phyloP scores from a whole-genome alignment of 2,329 filamentous ascomycete genomes.

The Raffaelea albimanens region DNA sequence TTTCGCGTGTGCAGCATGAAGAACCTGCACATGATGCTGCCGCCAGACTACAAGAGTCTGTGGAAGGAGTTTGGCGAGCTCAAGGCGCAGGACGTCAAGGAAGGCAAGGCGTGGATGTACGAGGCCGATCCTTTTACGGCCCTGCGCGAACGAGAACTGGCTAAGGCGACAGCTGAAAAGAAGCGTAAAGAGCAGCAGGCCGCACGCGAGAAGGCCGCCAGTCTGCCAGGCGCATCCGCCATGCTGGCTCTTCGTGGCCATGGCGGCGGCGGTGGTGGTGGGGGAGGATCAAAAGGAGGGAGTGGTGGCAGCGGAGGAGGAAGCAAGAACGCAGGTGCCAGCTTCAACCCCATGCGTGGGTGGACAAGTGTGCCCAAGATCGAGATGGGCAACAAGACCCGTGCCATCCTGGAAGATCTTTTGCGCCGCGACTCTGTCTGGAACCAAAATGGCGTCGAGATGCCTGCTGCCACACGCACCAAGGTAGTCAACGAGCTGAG shows the following conservation, averaged over 20 bases:
- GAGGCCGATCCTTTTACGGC: constrained; percentile 89
- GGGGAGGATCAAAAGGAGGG: constrained; percentile 16
- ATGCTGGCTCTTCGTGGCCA: constrained; percentile 39
- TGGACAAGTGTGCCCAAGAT: constrained; percentile 85
- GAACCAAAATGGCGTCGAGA: constrained; percentile 69
- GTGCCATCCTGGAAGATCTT: constrained; percentile 69
- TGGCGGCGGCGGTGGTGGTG: constrained; percentile 20
- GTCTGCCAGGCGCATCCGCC: constrained; percentile 49
- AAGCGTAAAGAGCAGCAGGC: constrained; percentile 64
- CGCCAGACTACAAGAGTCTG: constrained; percentile 76
- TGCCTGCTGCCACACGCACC: constrained; percentile 47
- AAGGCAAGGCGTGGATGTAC: constrained; percentile 82
- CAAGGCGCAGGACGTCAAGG: constrained; percentile 71
- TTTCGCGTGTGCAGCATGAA: constrained; percentile 92
- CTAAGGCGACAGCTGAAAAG: constrained; percentile 67
- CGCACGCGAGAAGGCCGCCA: constrained; percentile 57
- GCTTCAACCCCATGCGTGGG: constrained; percentile 46
- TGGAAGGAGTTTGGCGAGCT: constrained; percentile 87
- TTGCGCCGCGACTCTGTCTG: constrained; percentile 72
- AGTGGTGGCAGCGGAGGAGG: constrained; percentile 18
- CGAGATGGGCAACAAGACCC: constrained; percentile 79
- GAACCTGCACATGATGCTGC: constrained; percentile 89
- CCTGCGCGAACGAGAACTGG: constrained; percentile 68
- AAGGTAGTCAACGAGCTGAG: constrained; percentile 63
- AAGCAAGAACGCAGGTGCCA: constrained; percentile 13